Base-by-base conservation (phyloP, 2,329 filamentous ascomycete species). In the Hypoxylon sp. region DNA sequence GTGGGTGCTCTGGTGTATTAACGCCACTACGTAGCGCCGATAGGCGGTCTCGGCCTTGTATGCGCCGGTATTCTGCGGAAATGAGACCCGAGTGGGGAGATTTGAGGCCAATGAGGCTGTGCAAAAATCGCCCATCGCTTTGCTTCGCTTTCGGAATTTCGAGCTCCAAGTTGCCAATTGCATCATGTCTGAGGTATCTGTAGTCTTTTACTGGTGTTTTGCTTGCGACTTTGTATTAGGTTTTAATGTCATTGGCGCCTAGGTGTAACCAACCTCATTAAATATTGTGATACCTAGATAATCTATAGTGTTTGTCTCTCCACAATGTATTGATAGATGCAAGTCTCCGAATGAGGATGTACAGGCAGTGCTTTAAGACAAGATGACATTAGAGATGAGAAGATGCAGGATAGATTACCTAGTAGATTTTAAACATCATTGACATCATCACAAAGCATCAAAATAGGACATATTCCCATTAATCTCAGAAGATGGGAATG, bases 51-150 rank as follows among this genome's bases (percentile, higher is more conserved):
- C 59, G 69, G 63, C 47, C 47, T 52, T 37, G 22, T 39, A 35
- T 61, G 51, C 51, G 52, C 63, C 63, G 58, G 42, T 47, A 26
- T n/a, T 31, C 33, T 39, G 53, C 26, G 39, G 55, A 39, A 44
- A 44, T 44, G 39, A 44, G 39, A 11, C 39, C 44, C 9, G n/a
- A 8, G 24, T 70, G 72, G 69, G 71, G 53, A 44, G 17, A n/a
- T 44, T 44, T 31, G 73, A 75, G 72, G 74, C 75, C 75, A 76
- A 76, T 58, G 73, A 59, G 75, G 75, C 75, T 74, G 69, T 76
- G 73, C 69, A 66, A 60, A 59, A 44, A 26, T 57, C 61, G 59
- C 22, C 46, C 59, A 64, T 71, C 62, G 65, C 58, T 63, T 60
- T 54, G 29, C 33, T 53, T 57, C 31, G 44, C 22, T 53, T 59